Evolutionary conservation across 2,329 filamentous ascomycete genomes (phyloP).

Genomic region (Pseudocercospora cruenta): DNA sequence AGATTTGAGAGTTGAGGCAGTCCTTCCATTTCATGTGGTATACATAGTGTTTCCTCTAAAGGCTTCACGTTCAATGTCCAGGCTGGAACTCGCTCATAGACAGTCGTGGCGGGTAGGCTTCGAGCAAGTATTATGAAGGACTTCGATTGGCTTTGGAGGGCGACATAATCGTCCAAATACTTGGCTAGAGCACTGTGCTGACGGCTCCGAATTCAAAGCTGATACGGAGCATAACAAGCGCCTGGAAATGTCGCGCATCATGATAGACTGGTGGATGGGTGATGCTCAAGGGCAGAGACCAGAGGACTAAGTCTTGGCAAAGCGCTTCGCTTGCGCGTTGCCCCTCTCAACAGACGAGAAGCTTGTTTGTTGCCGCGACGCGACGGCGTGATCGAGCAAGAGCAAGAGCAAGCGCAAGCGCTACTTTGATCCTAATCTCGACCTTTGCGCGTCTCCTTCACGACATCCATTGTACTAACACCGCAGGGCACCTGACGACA

Average conservation of each 20-base stretch:
- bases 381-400: no score
- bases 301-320: no score
- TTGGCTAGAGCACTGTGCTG: no score
- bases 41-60: background rate
- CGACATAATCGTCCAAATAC: no score
- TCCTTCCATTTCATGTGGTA: background rate
- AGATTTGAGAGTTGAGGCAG: background rate
- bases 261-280: no score
- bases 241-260: no score
- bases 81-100: constrained; percentile 7
- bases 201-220: no score
- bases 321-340: background rate
- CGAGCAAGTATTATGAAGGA: background rate
- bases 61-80: constrained; percentile 9
- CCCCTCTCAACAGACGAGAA: background rate
- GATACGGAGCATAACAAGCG: no score
- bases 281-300: no score
- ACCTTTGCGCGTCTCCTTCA: background rate
- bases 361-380: background rate
- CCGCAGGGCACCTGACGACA: constrained; percentile 12
- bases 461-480: constrained; percentile 7
- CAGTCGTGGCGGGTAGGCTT: background rate
- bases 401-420: no score
- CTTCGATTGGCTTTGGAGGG: no score
- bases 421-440: background rate